Conservation (phyloP, 345 rosid genomes). For the Ricinus communis region DNA sequence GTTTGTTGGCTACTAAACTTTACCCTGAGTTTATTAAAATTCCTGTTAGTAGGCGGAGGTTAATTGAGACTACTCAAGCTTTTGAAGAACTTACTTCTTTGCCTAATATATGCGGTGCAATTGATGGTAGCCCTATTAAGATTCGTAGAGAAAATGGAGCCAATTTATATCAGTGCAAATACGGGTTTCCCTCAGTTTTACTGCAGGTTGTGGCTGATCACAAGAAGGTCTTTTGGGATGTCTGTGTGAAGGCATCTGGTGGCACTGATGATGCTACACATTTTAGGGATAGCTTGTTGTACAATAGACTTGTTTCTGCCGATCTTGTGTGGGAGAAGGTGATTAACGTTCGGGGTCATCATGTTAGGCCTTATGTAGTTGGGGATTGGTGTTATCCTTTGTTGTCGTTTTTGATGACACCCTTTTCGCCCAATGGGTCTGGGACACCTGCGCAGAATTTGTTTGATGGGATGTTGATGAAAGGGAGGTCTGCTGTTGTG, state of each 20-base stretch:
- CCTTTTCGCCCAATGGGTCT: slow-evolving; percentile 73
- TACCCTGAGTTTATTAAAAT: slow-evolving; percentile 92
- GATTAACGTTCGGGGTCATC: slow-evolving; percentile 73
- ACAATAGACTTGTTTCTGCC: slow-evolving; percentile 72
- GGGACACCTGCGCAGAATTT: slow-evolving; percentile 88
- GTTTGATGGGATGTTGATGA: slow-evolving; percentile 97
- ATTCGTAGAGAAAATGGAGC: slow-evolving; percentile 43
- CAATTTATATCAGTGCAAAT: slow-evolving; percentile 50
- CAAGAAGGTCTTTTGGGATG: slow-evolving; percentile 93
- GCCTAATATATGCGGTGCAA: slow-evolving; percentile 90
- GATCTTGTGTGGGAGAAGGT: slow-evolving; percentile 94
- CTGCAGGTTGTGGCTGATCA: slow-evolving; percentile 94
- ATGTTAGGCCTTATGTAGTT: slow-evolving; percentile 80
- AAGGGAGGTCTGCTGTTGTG: slow-evolving; percentile 88
- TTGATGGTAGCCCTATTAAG: slow-evolving; percentile 79
- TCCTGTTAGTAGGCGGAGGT: slow-evolving; percentile 75
- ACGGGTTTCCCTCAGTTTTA: slow-evolving; percentile 73
- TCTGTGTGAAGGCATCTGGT: slow-evolving; percentile 92
- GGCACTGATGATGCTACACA: slow-evolving; percentile 76
- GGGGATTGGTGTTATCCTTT: slow-evolving; percentile 98
- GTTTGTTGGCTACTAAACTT: slow-evolving; percentile 82
- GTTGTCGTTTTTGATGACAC: slow-evolving; percentile 82
- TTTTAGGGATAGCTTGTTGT: slow-evolving; percentile 84
- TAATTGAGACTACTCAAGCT: slow-evolving; percentile 83
- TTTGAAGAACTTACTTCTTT: slow-evolving; percentile 88